Base-by-base conservation (phyloP, 257 asterid genomes). In the Solanum paucissectum region DNA sequence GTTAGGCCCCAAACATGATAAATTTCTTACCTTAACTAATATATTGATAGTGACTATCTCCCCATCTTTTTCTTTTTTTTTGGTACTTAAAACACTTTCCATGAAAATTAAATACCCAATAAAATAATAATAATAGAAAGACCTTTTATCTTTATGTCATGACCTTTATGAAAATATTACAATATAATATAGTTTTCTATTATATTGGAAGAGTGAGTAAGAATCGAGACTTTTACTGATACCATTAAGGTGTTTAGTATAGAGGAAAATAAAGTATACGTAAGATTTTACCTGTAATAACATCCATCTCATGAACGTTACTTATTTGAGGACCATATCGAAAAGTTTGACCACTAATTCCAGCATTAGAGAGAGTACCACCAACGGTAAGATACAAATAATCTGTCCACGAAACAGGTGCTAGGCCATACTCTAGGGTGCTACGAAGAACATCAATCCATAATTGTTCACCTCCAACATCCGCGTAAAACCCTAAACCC, bases 341-440 rank as follows among this genome's bases (percentile, higher is more conserved):
- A 36, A 93, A 95, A 0, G 95, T 69, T 40, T 95, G 98, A 1
- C 98, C 98, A 89, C 98, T 92, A 8, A 95, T 92, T 9, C 98
- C 98, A 0, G 86, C 98, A 69, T 95, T 95, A 25, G 98, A 95
- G 12, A 95, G 94, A 1, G 98, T 94, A 23, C 98, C 98, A 0
- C 98, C 98, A 58, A 94, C 98, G 6, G 90, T 94, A 5, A 94
- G 88, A 91, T 94, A 91, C 84, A 95, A 76, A 82, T 93, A 95
- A 83, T 95, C 98, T 0, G 98, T 94, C 98, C 97, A 95, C 0
- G 98, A 92, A 1, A 91, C 87, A 0, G 98, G 97, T 21, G 95
- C 88, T 2, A 95, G 83, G 2, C 95, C 96, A 84, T 90, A 88
- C 87, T 91, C 92, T 2, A 91, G 87, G 3, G 93, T 84, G 5